Evolutionary conservation across 2,329 filamentous ascomycete species (phyloP), one percentile per base, ranked within the genome.

Genomic region (Dothidotthia symphoricarpi): DNA sequence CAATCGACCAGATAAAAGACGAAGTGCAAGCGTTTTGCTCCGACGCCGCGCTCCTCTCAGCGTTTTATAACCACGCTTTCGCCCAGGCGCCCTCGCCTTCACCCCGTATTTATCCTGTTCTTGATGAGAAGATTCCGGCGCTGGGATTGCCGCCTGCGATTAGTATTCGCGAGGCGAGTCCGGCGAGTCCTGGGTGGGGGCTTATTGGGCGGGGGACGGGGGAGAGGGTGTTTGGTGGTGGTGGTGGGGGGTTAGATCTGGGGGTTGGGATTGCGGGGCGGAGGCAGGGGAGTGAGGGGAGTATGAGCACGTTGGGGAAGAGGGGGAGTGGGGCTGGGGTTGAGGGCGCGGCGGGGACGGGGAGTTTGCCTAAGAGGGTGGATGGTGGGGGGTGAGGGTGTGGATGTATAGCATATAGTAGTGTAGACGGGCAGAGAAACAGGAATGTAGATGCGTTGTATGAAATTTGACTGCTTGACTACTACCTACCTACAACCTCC

Each of bases 21-120:
- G 64, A 69, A 17, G 53, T 76, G 19, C 69, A 72, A 47, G 53
- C 55, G 0, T 72, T 75, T 39, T 75, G 73, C 43, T 52, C 55
- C 0, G 64, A 73, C 37, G 53, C 63, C 16, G 47, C 54, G 8
- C 57, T 61, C 1, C 58, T 77, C 11, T 59, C 65, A 2, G 37
- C 43, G 1, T 73, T 76, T 45, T 76, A 74, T 47, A 66, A 51
- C n/a, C 59, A 64, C 22, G 61, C 59, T 1, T 57, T 61, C 29
- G 54, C 45, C 29, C 57, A 67, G 34, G 61, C 62, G 5, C 57
- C 63, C 1, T 63, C 63, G 16, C 67, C 68, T 1, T 70, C 65
- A 22, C 70, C 71, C 3, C 63, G 62, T n/a, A 59, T 62, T 4
- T 27, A 51, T 6, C 63, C 63, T 1, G 57, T 66, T 7, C 47